Conservation (phyloP, 768 basidiomycete species). For the Phaffia australis region DNA sequence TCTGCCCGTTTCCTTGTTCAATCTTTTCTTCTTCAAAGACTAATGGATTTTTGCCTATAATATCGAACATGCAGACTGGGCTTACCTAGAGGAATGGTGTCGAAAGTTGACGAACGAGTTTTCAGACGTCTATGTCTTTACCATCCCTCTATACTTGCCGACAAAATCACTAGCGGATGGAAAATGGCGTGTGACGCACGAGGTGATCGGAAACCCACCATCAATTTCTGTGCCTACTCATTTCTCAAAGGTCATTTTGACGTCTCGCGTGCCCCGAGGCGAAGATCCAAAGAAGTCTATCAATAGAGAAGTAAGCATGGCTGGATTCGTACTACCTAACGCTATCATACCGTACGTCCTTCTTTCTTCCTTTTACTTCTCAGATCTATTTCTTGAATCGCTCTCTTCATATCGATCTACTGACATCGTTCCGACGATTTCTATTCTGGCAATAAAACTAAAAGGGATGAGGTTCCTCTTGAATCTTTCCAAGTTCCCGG, state of each 20-base stretch:
- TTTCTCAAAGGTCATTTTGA: conserved; percentile 89
- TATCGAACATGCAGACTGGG: conserved; percentile 60
- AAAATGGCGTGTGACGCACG: conserved; percentile 86
- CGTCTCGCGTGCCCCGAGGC: conserved; percentile 47
- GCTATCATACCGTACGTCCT: conserved; percentile 53
- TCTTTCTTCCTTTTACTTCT: no score
- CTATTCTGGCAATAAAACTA: no score
- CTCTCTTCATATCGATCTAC: no score
- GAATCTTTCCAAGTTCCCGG: conserved; percentile 72
- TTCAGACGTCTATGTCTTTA: conserved; percentile 93
- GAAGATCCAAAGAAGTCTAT: conserved; percentile 14
- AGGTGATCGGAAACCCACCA: conserved; percentile 87
- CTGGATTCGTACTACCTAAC: conserved; percentile 94
- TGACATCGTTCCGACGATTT: no score
- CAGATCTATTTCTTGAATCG: no score
- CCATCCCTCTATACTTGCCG: conserved; percentile 91
- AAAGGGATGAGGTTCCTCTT: conserved; percentile 58
- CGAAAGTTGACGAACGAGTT: conserved; percentile 75
- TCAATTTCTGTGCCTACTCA: conserved; percentile 91
- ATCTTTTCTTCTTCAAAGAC: background rate
- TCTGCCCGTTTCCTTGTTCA: conserved; percentile 22
- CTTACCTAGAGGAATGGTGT: conserved; percentile 92
- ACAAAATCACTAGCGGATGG: conserved; percentile 64
- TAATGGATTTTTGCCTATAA: background rate
- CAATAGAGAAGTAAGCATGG: conserved; percentile 58